Percentiles rank a stretch among this genome's conserved stretches.
Evolutionary conservation across 1,139 yeast species (phyloP).

Genomic region (Pichia sp.): DNA sequence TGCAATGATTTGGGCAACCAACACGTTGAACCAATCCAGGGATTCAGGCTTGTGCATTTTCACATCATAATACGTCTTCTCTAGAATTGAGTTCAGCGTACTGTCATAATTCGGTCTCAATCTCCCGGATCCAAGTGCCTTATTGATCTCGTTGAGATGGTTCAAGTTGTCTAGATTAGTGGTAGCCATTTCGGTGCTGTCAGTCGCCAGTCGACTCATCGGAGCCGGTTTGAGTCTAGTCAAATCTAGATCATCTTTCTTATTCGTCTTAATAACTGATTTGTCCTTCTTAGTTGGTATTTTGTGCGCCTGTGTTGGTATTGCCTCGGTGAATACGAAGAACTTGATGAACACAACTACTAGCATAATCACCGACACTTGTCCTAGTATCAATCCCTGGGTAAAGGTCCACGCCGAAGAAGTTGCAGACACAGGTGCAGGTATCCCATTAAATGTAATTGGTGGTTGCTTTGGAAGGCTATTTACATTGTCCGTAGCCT

Average conservation of each 20-base stretch:
- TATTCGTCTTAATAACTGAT: slow-evolving; percentile 20
- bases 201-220: slow-evolving; percentile 1
- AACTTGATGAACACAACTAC: slow-evolving; percentile 72
- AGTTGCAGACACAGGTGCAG: slow-evolving; percentile 6
- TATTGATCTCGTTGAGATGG: slow-evolving; percentile 7
- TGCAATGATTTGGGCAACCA: slow-evolving; percentile 83
- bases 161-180: slow-evolving; percentile 2
- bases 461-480: slow-evolving; percentile 9
- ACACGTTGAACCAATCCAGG: slow-evolving; percentile 92
- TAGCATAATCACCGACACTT: slow-evolving; percentile 72
- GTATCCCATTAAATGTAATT: slow-evolving; percentile 3
- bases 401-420: slow-evolving; percentile 54
- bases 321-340: slow-evolving; percentile 79
- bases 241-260: slow-evolving; percentile 10
- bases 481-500: slow-evolving; percentile 1
- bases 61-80: slow-evolving; percentile 89
- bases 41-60: slow-evolving; percentile 84
- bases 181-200: neutral
- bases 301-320: slow-evolving; percentile 22
- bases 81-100: slow-evolving; percentile 33
- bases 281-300: slow-evolving; percentile 20
- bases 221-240: slow-evolving; percentile 5
- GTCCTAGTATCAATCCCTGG: slow-evolving; percentile 77
- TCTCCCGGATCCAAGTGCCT: neutral
- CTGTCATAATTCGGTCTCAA: slow-evolving; percentile 3